phyloP scores from a whole-genome alignment of 2,329 filamentous ascomycete genomes.

The Colletotrichum eleusines region DNA sequence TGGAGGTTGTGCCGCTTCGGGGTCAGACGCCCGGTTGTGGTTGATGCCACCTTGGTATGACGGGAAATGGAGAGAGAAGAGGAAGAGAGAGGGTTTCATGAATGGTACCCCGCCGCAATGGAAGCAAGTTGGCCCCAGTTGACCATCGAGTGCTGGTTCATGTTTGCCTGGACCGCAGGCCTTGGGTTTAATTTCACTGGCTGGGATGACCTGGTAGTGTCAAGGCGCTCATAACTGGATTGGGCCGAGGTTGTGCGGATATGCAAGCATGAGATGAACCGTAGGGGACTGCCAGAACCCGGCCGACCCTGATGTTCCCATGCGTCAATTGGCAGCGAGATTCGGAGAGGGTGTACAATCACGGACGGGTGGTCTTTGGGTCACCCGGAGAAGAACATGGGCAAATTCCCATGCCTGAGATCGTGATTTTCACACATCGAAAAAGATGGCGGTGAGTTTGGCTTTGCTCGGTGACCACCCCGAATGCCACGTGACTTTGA shows the following conservation, averaged over 20 bases:
- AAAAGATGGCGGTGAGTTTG: too few relatives aligned
- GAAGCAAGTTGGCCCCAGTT: background rate
- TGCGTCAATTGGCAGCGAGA: conserved; percentile 34
- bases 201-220: conserved; percentile 13
- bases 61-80: background rate
- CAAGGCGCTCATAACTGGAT: background rate
- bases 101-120: background rate
- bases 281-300: conserved; percentile 6
- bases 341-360: background rate
- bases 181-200: conserved; percentile 12
- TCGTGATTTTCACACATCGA: background rate
- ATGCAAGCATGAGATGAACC: conserved; percentile 36
- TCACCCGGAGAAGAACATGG: background rate
- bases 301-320: background rate
- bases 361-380: background rate
- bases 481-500: too few relatives aligned
- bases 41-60: conserved; percentile 37
- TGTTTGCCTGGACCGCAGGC: background rate
- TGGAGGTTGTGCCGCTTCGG: conserved; percentile 21
- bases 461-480: too few relatives aligned
- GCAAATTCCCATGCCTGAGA: too few relatives aligned
- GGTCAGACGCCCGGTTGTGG: background rate
- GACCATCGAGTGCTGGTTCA: background rate
- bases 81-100: background rate
- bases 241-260: background rate